These are phyloP conservation scores for Sarcocystis neurona DNA, from an alignment of 169 alveolate genomes.

Conservation along the genomic window DNA sequence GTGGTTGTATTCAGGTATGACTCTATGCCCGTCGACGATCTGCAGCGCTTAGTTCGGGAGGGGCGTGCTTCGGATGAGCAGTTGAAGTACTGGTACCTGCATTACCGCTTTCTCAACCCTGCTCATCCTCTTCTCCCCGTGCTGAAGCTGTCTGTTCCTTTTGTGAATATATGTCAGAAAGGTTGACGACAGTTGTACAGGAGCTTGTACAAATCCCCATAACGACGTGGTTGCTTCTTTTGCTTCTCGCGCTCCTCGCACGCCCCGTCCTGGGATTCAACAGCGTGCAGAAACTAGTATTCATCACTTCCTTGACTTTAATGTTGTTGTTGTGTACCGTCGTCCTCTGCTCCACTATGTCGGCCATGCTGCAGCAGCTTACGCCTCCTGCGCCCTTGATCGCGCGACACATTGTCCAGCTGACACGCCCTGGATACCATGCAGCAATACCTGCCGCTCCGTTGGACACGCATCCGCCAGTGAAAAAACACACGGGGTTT, in stretches of 20 bases:
- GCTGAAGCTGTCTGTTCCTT: conserved; percentile 48
- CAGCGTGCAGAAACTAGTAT: too few relatives aligned
- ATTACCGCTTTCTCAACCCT: conserved; percentile 52
- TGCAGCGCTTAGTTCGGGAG: conserved; percentile 34
- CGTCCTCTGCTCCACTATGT: too few relatives aligned
- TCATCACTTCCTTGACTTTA: too few relatives aligned
- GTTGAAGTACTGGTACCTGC: conserved; percentile 49
- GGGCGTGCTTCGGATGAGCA: conserved; percentile 18
- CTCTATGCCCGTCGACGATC: conserved; percentile 2
- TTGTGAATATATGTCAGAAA: conserved; percentile 56
- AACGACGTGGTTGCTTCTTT: conserved; percentile 47
- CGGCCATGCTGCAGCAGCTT: too few relatives aligned
- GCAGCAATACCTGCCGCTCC: conserved; percentile 37
- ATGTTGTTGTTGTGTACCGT: too few relatives aligned
- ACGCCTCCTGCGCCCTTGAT: too few relatives aligned
- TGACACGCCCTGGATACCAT: conserved; percentile 24
- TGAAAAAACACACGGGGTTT: conserved; percentile 24
- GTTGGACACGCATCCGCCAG: conserved; percentile 26
- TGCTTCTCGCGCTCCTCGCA: conserved; percentile 40
- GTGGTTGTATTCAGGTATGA: conserved; percentile 32
- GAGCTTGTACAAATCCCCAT: conserved; percentile 49
- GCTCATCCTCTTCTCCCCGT: conserved; percentile 49
- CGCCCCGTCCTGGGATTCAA: conserved; percentile 60
- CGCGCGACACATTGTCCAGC: conserved; percentile 7
- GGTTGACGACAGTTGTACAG: conserved; percentile 36